These are phyloP conservation scores for Sclerotinia spermophila DNA, from an alignment of 2,329 filamentous ascomycete genomes.

Conservation along the genomic window DNA sequence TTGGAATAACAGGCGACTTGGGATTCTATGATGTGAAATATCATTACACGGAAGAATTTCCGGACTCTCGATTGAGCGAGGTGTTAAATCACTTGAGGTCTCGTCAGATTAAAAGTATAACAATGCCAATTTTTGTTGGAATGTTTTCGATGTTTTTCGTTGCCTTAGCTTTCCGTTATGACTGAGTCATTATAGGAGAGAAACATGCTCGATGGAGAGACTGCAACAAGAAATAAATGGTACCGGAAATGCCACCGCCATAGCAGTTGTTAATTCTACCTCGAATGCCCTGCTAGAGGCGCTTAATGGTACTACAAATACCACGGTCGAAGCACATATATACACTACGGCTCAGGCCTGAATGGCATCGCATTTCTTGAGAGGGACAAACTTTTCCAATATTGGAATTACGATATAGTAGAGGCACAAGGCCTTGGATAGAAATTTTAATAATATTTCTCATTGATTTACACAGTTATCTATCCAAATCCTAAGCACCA, in stretches of 20 bases:
- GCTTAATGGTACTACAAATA: neutral
- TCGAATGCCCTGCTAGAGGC: neutral
- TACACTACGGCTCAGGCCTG: no score
- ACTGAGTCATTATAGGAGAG: neutral
- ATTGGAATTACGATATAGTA: neutral
- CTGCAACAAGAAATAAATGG: no score
- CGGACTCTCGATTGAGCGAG: neutral
- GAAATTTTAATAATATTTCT: neutral
- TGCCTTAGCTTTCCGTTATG: no score
- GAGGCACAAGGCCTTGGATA: neutral
- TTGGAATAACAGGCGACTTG: neutral
- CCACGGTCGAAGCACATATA: neutral
- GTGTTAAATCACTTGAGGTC: neutral
- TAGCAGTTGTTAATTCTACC: neutral
- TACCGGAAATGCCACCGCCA: neutral
- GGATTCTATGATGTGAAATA: neutral
- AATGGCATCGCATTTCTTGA: neutral
- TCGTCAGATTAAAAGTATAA: neutral
- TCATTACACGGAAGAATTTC: no score
- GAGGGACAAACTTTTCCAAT: neutral
- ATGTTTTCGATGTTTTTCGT: neutral
- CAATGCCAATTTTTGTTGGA: neutral
- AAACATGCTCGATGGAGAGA: neutral
- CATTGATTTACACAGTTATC: neutral
- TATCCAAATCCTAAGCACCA: neutral